Percentiles rank a stretch among this genome's conserved stretches.
phyloP scores from a whole-genome alignment of 768 basidiomycete species.

The Phallus indusiatus region DNA sequence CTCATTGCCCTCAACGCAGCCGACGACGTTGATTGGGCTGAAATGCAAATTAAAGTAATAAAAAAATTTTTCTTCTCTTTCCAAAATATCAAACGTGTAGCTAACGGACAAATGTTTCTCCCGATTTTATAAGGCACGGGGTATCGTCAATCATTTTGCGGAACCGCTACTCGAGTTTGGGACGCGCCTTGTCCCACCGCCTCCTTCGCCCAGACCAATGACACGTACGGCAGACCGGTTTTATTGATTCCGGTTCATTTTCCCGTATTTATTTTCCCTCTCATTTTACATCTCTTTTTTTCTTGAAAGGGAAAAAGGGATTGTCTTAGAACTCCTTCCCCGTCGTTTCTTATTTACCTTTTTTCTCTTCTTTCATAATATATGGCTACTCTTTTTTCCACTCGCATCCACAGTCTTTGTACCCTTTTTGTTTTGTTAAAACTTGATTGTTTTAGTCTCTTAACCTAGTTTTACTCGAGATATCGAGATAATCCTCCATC shows the following conservation, averaged over 20 bases:
- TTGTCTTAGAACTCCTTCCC: no score
- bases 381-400: no score
- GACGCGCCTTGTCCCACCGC: constrained; percentile 1
- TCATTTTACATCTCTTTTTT: background rate
- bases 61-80: background rate
- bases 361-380: no score
- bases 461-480: no score
- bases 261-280: background rate
- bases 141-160: constrained; percentile 6
- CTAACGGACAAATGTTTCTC: background rate
- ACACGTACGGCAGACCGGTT: constrained; percentile 1
- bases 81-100: background rate
- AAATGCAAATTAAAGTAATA: constrained; percentile 51
- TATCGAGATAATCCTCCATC: no score
- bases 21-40: constrained; percentile 53
- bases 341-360: no score
- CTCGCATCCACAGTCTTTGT: no score
- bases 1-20: constrained; percentile 61
- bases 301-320: background rate
- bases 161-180: constrained; percentile 2
- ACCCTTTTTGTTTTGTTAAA: no score
- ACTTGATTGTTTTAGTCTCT: no score
- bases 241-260: background rate
- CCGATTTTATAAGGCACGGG: background rate
- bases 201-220: background rate